A percentile compares a stretch with the other conserved stretches of the same genome.
Conservation (phyloP, 2,329 filamentous ascomycete species). For the Aspergillus luchuensis region DNA sequence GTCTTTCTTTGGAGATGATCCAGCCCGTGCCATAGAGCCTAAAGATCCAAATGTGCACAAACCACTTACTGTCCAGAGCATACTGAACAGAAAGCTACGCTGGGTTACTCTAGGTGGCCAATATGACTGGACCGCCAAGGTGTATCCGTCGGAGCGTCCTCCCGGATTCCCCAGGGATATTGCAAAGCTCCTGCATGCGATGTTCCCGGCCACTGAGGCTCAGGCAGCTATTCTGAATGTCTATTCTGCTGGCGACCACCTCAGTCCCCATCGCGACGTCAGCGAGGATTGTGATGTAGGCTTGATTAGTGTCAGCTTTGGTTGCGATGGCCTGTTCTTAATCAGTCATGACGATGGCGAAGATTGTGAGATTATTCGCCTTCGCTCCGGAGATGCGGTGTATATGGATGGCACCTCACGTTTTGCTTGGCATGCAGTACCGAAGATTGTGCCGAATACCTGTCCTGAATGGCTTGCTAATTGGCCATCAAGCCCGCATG, state of each 20-base stretch:
- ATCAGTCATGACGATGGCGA: conserved; percentile 64
- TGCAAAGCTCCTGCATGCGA: conserved; percentile 62
- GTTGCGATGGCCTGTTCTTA: conserved; percentile 88
- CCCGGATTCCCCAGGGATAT: conserved; percentile 76
- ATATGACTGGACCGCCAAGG: conserved; percentile 91
- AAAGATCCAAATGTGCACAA: conserved; percentile 75
- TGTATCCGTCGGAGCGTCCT: conserved; percentile 70
- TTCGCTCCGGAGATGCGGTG: conserved; percentile 84
- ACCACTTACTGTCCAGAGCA: conserved; percentile 67
- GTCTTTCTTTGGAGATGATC: conserved; percentile 59
- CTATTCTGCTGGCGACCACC: conserved; percentile 85
- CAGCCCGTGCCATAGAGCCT: conserved; percentile 49
- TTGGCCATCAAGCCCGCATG: conserved; percentile 65
- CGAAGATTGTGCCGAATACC: conserved; percentile 76
- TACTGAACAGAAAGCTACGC: conserved; percentile 78
- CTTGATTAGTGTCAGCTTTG: conserved; percentile 81
- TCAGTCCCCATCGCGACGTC: conserved; percentile 92
- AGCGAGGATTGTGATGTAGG: conserved; percentile 79
- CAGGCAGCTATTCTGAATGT: conserved; percentile 94
- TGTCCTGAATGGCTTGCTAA: conserved; percentile 73
- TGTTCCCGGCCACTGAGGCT: conserved; percentile 76
- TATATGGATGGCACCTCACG: conserved; percentile 82
- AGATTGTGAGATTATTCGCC: conserved; percentile 55
- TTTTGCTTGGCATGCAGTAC: conserved; percentile 94
- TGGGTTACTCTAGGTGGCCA: conserved; percentile 96